phyloP scores from a whole-genome alignment of 352 stramenopile genomes.

The Pseudoperonospora humuli region DNA sequence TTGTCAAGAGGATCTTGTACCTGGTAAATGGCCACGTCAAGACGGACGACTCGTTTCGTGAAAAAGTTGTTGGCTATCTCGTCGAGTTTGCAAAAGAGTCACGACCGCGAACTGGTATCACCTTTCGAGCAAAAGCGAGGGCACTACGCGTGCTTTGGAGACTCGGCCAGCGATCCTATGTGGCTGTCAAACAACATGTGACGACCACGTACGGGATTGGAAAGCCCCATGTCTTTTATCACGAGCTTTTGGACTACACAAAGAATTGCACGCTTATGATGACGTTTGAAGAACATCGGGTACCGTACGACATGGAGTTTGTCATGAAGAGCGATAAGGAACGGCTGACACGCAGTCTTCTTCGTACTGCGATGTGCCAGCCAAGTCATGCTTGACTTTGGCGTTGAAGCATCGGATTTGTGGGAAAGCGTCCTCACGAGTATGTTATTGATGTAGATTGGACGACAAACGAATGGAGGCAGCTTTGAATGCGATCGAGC shows the following conservation, averaged over 20 bases:
- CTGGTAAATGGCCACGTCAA: constrained; percentile 16
- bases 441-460: too few relatives aligned
- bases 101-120: constrained; percentile 40
- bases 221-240: constrained; percentile 19
- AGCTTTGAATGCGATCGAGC: constrained; percentile 26
- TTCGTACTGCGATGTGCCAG: too few relatives aligned
- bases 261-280: constrained; percentile 37
- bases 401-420: too few relatives aligned
- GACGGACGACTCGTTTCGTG: constrained; percentile 6
- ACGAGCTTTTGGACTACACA: constrained; percentile 27
- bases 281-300: constrained; percentile 43
- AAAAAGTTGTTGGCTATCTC: constrained; percentile 32
- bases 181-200: constrained; percentile 14
- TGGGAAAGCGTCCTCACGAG: too few relatives aligned
- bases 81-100: constrained; percentile 36
- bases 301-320: constrained; percentile 34
- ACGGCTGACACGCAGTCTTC: too few relatives aligned
- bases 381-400: too few relatives aligned
- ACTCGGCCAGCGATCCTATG: constrained; percentile 21
- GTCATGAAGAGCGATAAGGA: too few relatives aligned
- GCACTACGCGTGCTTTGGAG: constrained; percentile 32
- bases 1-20: constrained; percentile 27
- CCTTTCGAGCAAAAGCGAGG: constrained; percentile 43
- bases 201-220: constrained; percentile 14
- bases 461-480: constrained; percentile 31